phyloP scores from a whole-genome alignment of 345 rosid genomes.

The Garcia nutans region DNA sequence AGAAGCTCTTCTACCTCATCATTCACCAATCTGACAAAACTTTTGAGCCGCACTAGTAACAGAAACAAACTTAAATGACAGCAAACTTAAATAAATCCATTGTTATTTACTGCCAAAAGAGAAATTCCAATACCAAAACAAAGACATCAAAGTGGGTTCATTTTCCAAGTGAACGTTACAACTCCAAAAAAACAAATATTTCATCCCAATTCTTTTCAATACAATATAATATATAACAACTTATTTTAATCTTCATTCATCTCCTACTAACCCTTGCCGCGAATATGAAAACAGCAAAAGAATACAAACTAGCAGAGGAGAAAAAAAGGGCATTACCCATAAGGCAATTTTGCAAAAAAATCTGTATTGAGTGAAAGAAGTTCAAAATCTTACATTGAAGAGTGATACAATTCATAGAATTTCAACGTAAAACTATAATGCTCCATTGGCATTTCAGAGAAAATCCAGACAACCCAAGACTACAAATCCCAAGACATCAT shows the following conservation, averaged over 20 bases:
- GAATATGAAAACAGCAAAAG: no score
- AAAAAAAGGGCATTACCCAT: not conserved
- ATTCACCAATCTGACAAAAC: not conserved
- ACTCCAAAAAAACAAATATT: not conserved
- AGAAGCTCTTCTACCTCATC: not conserved
- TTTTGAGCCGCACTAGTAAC: not conserved
- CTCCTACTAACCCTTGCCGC: no score
- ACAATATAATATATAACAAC: no score
- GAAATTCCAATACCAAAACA: not conserved
- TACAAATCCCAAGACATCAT: not conserved
- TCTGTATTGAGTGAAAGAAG: no score
- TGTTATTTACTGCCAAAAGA: no score
- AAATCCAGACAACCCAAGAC: not conserved
- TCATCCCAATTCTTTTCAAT: not conserved
- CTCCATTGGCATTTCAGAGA: not conserved
- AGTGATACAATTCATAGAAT: not conserved
- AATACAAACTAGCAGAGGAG: no score
- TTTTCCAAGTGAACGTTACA: not conserved
- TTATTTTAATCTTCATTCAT: not conserved
- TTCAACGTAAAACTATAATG: not conserved
- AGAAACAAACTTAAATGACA: not conserved
- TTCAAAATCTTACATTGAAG: not conserved
- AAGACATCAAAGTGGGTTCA: no score
- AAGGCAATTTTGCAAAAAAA: no score
- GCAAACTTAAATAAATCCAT: not conserved